Evolutionary conservation across 371 early-diverging fungal genomes (phyloP), one percentile per base, ranked within the genome.

Genomic region (Funneliformis caledonium): DNA sequence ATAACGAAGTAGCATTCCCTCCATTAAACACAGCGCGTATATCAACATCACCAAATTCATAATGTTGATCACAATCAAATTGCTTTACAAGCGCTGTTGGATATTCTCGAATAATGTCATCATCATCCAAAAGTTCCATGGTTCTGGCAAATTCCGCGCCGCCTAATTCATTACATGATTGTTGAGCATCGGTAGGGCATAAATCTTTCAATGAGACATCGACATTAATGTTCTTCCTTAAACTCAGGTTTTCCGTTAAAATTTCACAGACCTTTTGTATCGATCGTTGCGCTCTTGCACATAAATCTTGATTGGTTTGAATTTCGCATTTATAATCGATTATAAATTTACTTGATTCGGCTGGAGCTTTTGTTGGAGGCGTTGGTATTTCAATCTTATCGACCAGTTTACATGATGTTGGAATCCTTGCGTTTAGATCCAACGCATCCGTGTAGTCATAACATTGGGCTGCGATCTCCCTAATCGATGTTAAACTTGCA

Each of bases 31-130:
- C 84, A 3, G 91, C 91, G n/a, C 86, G 78, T 65, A 93, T 92
- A 78, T 93, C 92, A 59, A 84, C 81, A 56, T 43, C 76, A 67
- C 81, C 80, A 81, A 64, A 89, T 74, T 42, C 85, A 9, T 70
- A 83, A 22, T 81, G 81, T 22, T 76, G 64, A 19, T 83, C 73
- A 12, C 78, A 33, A 0, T 80, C 82, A 26, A 88, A 85, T 64
- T 93, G 92, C 76, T 92, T 92, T 14, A 91, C 82, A 37, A 92
- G 75, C 22, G 90, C 87, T 81, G 92, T 92, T 43, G 93, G 92
- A 81, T 92, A 92, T 83, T 91, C 86, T 62, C 89, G 70, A 1
- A 83, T 85, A 59, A 83, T 85, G 37, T 85, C 83, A 65, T 87
- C 87, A n/a, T 84, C 82, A 72, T 87, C 87, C 10, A 81, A 76